Conservation (phyloP, 2,329 filamentous ascomycete species). For the Scedosporium apiospermum region DNA sequence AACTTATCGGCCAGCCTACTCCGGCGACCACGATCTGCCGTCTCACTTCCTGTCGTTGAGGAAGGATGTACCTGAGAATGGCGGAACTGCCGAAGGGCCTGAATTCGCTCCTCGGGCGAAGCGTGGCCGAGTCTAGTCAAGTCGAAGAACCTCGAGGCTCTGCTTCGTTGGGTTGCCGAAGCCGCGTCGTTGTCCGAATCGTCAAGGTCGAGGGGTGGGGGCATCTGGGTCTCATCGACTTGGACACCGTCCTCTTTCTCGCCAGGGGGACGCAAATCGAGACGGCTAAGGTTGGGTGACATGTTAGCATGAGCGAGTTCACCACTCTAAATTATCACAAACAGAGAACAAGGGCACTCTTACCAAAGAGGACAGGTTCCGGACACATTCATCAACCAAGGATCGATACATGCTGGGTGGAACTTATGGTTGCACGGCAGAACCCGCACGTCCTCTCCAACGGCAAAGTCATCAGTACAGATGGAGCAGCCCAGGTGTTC, state of each 20-base stretch:
- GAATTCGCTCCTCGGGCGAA: constrained; percentile 53
- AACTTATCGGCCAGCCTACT: constrained; percentile 38
- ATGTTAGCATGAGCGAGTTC: not conserved
- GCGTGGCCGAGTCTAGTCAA: constrained; percentile 47
- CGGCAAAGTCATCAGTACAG: constrained; percentile 59
- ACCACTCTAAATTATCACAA: not conserved
- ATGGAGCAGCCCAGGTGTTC: constrained; percentile 52
- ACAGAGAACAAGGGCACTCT: constrained; percentile 18
- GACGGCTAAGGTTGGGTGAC: constrained; percentile 29
- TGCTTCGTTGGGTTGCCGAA: constrained; percentile 26
- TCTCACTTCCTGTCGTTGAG: constrained; percentile 15
- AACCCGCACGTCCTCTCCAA: constrained; percentile 58
- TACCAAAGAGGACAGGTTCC: constrained; percentile 63
- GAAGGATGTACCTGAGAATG: constrained; percentile 3
- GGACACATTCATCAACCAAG: constrained; percentile 60
- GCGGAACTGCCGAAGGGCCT: constrained; percentile 39
- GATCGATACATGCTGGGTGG: constrained; percentile 58
- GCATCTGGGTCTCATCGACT: constrained; percentile 14
- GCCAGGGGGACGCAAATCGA: constrained; percentile 36
- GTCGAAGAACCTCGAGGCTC: constrained; percentile 45
- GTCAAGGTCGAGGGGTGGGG: constrained; percentile 33
- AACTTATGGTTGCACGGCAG: constrained; percentile 60
- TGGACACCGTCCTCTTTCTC: constrained; percentile 14
- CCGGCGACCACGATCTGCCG: constrained; percentile 26
- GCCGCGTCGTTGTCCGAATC: constrained; percentile 22